Base-by-base conservation (phyloP, 768 basidiomycete species). In the Phaffia australis region DNA sequence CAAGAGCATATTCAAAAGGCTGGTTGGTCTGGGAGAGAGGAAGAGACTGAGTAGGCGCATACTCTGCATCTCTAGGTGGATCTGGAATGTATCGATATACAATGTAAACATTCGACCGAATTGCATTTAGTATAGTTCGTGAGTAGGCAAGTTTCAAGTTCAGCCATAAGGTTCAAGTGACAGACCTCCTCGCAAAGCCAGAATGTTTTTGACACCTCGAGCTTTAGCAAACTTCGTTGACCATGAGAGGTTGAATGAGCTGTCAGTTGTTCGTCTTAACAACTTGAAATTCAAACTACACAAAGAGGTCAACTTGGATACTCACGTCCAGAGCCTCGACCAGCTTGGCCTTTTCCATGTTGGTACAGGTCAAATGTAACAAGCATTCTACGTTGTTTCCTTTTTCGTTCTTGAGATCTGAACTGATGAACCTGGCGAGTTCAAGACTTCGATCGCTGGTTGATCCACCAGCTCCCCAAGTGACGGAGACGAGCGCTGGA, bases 391-490 rank as follows among this genome's bases (percentile, higher is more conserved):
- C 35, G 25, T 56, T 11, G 60, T 74, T 82, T 64, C 85, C 83
- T 21, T 79, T 78, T 75, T 91, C 88, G 1, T 84, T 83, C 0
- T 42, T 54, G 57, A 69, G 48, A 30, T 59, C 48, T 23, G 59
- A 23, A 4, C 62, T 58, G 23, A 69, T 52, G 52, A 69, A 69
- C 50, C 59, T 46, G 15, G 92, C 93, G 2, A 99, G 82, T 70
- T 93, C 91, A 50, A 99, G 79, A 73, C 85, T 89, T 42, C 87
- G 82, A 46, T 92, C 88, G 71, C 83, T 89, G 0, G 94, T 98
- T 8, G 85, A 84, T 1, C 95, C 94, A 14, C 95, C 94, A 0
- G 95, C 94, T 54, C 95, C 95, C 95, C 95, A 98, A 72, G 95
- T 98, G 25, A 98, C 82, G 72, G 86, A 92, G 66, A 98, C 82